phyloP scores from a whole-genome alignment of 139 green algal genomes.

The Tetraselmis striata region DNA sequence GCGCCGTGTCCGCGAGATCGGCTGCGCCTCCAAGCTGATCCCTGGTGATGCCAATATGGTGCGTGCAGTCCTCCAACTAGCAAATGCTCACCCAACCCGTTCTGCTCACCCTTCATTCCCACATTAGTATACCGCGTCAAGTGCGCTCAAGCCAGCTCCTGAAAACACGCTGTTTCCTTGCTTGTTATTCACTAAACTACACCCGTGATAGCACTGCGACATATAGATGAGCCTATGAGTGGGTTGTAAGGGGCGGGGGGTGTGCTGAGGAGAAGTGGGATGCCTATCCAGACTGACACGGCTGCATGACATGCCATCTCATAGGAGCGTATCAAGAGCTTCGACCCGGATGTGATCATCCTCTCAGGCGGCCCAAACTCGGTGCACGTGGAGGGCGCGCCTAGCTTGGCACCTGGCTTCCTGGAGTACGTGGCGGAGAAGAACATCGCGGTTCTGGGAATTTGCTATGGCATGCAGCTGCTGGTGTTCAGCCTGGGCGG shows the following conservation, averaged over 20 bases:
- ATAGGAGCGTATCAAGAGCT: slow-evolving; percentile 77
- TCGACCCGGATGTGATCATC: slow-evolving; percentile 77
- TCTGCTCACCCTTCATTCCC: too few relatives aligned
- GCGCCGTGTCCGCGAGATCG: slow-evolving; percentile 81
- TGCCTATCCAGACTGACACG: too few relatives aligned
- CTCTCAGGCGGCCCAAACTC: slow-evolving; percentile 93
- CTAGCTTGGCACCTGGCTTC: slow-evolving; percentile 76
- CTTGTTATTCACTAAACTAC: too few relatives aligned
- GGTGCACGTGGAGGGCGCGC: slow-evolving; percentile 84
- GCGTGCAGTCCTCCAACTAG: slow-evolving; percentile 2
- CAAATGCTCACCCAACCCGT: too few relatives aligned
- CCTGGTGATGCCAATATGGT: slow-evolving; percentile 82
- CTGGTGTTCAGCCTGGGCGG: slow-evolving; percentile 69
- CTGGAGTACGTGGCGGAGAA: slow-evolving; percentile 63
- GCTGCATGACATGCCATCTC: too few relatives aligned
- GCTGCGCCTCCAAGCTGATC: slow-evolving; percentile 84
- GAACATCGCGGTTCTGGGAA: slow-evolving; percentile 83
- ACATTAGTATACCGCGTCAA: too few relatives aligned
- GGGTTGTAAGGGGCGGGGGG: too few relatives aligned
- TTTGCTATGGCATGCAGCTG: slow-evolving; percentile 98
- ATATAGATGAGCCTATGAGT: too few relatives aligned
- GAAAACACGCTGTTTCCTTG: too few relatives aligned
- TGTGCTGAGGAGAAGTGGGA: too few relatives aligned
- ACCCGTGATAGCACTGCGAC: too few relatives aligned
- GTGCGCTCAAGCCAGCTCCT: too few relatives aligned